Evolutionary conservation across 2,329 filamentous ascomycete genomes (phyloP).

Genomic region (Clarireedia hainanense): DNA sequence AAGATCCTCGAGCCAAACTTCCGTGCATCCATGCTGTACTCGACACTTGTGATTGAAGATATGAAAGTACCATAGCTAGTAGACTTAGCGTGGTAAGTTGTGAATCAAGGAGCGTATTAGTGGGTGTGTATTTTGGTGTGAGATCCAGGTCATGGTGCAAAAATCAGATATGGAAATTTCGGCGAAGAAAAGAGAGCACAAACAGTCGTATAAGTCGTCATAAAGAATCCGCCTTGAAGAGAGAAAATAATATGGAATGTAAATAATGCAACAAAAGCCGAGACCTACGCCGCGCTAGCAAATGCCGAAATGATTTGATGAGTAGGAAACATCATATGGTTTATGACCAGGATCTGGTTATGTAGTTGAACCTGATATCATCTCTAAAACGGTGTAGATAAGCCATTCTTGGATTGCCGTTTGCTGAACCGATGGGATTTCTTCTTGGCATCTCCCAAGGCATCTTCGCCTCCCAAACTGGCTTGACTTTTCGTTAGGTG

Average conservation of each 20-base stretch:
- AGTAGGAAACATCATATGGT: constrained; percentile 10
- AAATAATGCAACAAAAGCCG: constrained; percentile 1
- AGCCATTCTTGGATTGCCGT: constrained; percentile 87
- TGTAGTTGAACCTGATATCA: neutral
- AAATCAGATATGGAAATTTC: neutral
- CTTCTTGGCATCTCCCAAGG: constrained; percentile 31
- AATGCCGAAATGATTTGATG: constrained; percentile 5
- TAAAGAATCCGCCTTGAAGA: neutral
- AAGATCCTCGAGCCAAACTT: neutral
- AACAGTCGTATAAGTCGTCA: neutral
- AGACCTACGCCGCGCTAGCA: constrained; percentile 8
- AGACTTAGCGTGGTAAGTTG: too few relatives aligned
- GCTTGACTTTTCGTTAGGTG: constrained; percentile 53
- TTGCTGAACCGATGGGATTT: constrained; percentile 75
- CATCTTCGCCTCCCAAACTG: constrained; percentile 37
- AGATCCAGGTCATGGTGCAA: neutral
- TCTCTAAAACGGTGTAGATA: constrained; percentile 56
- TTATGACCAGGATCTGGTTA: constrained; percentile 3
- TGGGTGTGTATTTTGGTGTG: too few relatives aligned
- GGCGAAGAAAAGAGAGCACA: neutral
- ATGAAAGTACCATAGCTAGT: too few relatives aligned
- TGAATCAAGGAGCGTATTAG: too few relatives aligned
- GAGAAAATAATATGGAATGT: neutral
- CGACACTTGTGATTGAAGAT: neutral
- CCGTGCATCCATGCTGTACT: neutral